Percentiles rank a stretch among this genome's conserved stretches.
Evolutionary conservation across 2,329 filamentous ascomycete genomes (phyloP).

Genomic region (Hypoxylon sp.): DNA sequence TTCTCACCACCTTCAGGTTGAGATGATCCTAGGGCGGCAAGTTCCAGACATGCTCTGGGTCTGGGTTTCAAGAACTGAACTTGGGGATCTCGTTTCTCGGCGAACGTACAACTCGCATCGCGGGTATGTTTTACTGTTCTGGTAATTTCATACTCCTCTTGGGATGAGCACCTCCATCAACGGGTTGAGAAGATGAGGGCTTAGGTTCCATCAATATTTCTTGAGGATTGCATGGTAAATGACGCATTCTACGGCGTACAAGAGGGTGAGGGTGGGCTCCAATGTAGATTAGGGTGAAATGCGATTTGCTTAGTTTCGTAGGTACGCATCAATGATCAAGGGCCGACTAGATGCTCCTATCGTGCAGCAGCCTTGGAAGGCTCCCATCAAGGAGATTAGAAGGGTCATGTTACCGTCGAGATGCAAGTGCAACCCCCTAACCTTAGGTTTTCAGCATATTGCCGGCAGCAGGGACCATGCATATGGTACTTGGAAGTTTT

Average conservation of each 20-base stretch:
- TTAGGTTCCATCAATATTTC: slow-evolving; percentile 12
- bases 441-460: not conserved
- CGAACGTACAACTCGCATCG: slow-evolving; percentile 4
- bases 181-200: slow-evolving; percentile 12
- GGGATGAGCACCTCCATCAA: slow-evolving; percentile 3
- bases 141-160: not conserved
- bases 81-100: not conserved
- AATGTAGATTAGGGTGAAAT: slow-evolving; percentile 29
- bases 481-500: not conserved
- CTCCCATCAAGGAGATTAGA: not conserved
- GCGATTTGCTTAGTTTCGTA: slow-evolving; percentile 13
- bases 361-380: not conserved
- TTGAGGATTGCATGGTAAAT: slow-evolving; percentile 46
- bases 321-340: slow-evolving; percentile 5
- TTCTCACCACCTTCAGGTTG: not conserved
- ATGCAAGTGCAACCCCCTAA: not conserved
- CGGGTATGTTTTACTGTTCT: slow-evolving; percentile 13
- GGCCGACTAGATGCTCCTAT: not conserved
- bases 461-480: slow-evolving; percentile 4
- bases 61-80: not conserved
- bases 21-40: not conserved
- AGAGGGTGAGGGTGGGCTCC: slow-evolving; percentile 22
- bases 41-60: not conserved
- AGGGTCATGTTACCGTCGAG: not conserved
- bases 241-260: slow-evolving; percentile 43